Conservation (phyloP, 2,329 filamentous ascomycete species). For the Colletotrichum shisoi region DNA sequence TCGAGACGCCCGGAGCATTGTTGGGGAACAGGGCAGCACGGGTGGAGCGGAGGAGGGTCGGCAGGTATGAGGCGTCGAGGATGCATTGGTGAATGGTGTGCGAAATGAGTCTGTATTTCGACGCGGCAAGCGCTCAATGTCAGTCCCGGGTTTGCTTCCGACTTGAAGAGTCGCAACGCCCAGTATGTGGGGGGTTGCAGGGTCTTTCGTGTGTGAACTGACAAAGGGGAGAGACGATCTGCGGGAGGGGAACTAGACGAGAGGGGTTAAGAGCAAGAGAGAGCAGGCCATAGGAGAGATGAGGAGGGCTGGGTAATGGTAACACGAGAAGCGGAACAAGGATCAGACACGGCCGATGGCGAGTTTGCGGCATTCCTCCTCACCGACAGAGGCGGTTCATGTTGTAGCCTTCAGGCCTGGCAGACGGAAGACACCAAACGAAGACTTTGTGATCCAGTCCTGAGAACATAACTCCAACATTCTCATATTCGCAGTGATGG, state of each 20-base stretch:
- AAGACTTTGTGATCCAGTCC: neutral
- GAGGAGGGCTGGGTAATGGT: neutral
- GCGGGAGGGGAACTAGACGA: conserved; percentile 25
- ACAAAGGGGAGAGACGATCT: conserved; percentile 36
- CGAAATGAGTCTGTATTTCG: conserved; percentile 62
- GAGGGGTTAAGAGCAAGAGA: neutral
- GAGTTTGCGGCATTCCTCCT: neutral
- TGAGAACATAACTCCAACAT: too few species aligned
- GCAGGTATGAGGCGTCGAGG: conserved; percentile 70
- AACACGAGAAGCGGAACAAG: conserved; percentile 17
- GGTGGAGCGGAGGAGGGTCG: conserved; percentile 72
- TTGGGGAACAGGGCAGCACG: conserved; percentile 86
- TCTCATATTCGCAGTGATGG: neutral
- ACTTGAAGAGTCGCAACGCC: conserved; percentile 27
- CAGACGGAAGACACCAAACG: neutral
- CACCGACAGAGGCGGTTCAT: neutral
- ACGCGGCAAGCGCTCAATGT: conserved; percentile 37
- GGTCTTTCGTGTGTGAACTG: conserved; percentile 33
- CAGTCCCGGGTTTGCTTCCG: conserved; percentile 34
- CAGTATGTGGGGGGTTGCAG: conserved; percentile 42
- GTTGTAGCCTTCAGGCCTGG: neutral
- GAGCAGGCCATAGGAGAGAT: conserved; percentile 10
- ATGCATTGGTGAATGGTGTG: conserved; percentile 64
- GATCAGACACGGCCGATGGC: conserved; percentile 11
- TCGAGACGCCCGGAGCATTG: conserved; percentile 74